Evolutionary conservation across 1,139 yeast genomes (phyloP).

Genomic region (Yamadazyma aaseri): DNA sequence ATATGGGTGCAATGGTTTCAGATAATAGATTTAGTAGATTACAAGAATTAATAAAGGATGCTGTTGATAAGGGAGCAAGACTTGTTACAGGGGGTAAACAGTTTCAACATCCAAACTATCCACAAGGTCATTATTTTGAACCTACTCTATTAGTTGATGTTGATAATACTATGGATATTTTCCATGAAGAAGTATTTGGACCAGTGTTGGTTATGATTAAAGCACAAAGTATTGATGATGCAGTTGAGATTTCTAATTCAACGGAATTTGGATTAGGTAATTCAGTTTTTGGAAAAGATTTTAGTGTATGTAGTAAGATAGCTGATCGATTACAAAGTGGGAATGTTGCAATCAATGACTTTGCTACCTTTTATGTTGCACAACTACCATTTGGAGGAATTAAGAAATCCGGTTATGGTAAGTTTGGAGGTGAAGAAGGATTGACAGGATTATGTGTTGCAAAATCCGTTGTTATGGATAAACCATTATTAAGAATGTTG

Average conservation of each 20-base stretch:
- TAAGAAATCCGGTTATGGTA: conserved; percentile 91
- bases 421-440: conserved; percentile 97
- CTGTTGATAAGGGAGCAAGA: conserved; percentile 78
- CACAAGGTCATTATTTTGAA: conserved; percentile 89
- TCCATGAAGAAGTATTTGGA: conserved; percentile 90
- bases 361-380: conserved; percentile 93
- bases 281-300: conserved; percentile 74
- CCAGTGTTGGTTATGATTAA: conserved; percentile 80
- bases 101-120: conserved; percentile 83
- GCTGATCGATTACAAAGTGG: conserved; percentile 73
- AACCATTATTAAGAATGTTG: conserved; percentile 55
- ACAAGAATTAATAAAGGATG: conserved; percentile 66
- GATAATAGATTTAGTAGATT: conserved; percentile 67
- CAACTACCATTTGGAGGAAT: conserved; percentile 96
- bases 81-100: conserved; percentile 77
- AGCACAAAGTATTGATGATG: conserved; percentile 65
- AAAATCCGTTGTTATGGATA: conserved; percentile 84
- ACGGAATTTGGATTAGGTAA: conserved; percentile 90
- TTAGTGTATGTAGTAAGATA: conserved; percentile 55
- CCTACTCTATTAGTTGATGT: conserved; percentile 88
- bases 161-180: conserved; percentile 71
- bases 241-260: conserved; percentile 78
- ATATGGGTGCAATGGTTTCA: conserved; percentile 94
- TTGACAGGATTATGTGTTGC: conserved; percentile 82
- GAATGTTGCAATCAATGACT: conserved; percentile 93